Conservation (phyloP, 371 early-diverging fungal species). For the Mortierella sp. region DNA sequence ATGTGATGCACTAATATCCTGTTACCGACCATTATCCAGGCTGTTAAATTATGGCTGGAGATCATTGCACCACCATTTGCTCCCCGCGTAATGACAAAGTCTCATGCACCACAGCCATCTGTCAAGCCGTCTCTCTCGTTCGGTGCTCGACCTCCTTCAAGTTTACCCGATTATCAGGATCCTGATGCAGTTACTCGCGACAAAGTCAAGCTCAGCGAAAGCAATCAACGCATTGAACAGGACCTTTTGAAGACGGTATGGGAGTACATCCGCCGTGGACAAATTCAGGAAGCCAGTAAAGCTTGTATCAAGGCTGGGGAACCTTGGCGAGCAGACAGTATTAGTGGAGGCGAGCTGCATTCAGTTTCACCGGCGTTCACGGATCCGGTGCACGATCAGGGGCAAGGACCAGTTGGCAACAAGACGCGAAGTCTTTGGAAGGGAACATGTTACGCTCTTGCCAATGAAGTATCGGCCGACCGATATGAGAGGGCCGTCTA, state of each 20-base stretch:
- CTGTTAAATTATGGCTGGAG: constrained; percentile 51
- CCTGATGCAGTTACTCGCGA: constrained; percentile 43
- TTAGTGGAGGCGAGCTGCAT: constrained; percentile 38
- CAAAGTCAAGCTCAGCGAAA: constrained; percentile 20
- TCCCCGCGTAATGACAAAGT: constrained; percentile 15
- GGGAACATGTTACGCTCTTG: constrained; percentile 44
- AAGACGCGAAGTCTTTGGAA: constrained; percentile 51
- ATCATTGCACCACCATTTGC: constrained; percentile 30
- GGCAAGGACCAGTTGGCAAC: constrained; percentile 32
- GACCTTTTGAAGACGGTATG: constrained; percentile 33
- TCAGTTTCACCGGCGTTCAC: constrained; percentile 26
- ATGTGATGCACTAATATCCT: too few relatives aligned
- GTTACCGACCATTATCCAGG: constrained; percentile 6
- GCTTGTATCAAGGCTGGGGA: constrained; percentile 46
- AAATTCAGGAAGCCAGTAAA: constrained; percentile 32
- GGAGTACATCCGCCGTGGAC: constrained; percentile 51
- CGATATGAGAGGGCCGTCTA: constrained; percentile 46
- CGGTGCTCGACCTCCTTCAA: neutral
- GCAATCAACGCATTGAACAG: constrained; percentile 31
- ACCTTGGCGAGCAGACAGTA: constrained; percentile 52
- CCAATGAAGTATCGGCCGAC: constrained; percentile 26
- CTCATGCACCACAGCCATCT: neutral
- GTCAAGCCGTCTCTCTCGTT: constrained; percentile 11
- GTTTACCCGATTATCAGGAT: constrained; percentile 16
- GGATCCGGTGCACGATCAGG: constrained; percentile 18